Evolutionary conservation across 495 filamentous ascomycete genomes (phyloP), one percentile per base, ranked within the genome.

Genomic region (Chaetomium cochliodes): DNA sequence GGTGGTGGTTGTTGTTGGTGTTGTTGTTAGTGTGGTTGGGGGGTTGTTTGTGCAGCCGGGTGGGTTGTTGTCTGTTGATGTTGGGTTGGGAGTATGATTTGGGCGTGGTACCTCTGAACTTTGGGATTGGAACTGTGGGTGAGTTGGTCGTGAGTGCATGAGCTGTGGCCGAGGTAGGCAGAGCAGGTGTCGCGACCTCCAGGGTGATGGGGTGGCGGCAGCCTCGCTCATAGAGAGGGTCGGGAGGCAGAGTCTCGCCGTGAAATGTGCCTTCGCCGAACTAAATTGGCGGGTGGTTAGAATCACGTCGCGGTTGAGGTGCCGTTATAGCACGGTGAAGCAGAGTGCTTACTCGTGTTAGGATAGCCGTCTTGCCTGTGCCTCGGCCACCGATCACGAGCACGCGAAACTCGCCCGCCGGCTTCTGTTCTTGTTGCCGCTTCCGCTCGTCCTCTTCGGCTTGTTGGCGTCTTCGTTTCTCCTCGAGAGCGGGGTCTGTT

Each of bases 361-460:
- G 62, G 15, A 81, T 69, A 15, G 77, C 70, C 2, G 78, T 79
- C 67, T 81, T 81, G 16, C 79, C 78, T 51, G 70, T 71, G 0
- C 75, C 77, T 13, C 77, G 74, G 0, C 69, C 73, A 26, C 79
- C 79, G 22, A 81, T 64, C 28, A 81, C 70, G 18, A 81, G 68
- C 26, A 81, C 63, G 56, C 73, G 73, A 65, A 81, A 76, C 52
- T 80, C 74, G 20, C 73, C 75, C 0, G 64, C 68, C 12, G 72
- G 62, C 41, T 61, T 60, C 23, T 64, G 39, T 20, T 60, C 58
- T 6, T 42, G 39, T 20, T 62, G 23, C n/a, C 30, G 51, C 18
- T 22, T 49, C 22, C 18, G 56, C 13, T n/a, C 47, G 12, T 22
- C 33, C 12, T 62, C 26, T 25, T 47, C 51, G 60, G 64, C 41